Conservation (phyloP, 352 stramenopile species). For the Globisporangium megalacanthum region DNA sequence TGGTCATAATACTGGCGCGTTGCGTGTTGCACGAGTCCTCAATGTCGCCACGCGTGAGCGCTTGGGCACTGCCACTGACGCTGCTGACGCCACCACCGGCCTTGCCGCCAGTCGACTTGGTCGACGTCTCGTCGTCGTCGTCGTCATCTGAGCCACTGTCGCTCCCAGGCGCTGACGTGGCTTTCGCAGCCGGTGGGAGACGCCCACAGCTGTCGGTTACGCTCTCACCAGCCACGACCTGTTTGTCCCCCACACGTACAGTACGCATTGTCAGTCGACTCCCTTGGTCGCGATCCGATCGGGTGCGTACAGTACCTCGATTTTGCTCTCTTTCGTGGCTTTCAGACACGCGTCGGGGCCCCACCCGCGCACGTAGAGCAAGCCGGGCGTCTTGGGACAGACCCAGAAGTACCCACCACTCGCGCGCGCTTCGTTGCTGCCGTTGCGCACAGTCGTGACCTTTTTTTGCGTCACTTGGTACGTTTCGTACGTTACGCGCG, state of each 20-base stretch:
- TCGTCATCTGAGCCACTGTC: background rate
- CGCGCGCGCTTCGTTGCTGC: constrained; percentile 20
- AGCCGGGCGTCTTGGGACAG: constrained; percentile 25
- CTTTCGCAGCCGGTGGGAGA: constrained; percentile 3
- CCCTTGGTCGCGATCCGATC: too few species aligned
- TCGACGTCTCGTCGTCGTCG: background rate
- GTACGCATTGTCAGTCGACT: background rate
- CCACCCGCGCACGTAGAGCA: constrained; percentile 31
- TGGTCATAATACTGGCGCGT: constrained; percentile 19
- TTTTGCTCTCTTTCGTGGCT: constrained; percentile 14
- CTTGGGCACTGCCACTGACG: background rate
- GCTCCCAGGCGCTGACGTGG: background rate
- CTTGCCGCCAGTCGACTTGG: background rate
- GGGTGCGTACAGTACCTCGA: background rate
- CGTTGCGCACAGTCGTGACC: constrained; percentile 28
- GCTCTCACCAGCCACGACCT: constrained; percentile 7
- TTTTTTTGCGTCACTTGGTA: constrained; percentile 29
- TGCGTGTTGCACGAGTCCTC: constrained; percentile 29
- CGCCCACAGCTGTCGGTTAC: constrained; percentile 10
- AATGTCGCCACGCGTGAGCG: constrained; percentile 6
- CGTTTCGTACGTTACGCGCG: constrained; percentile 32
- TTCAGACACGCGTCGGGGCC: constrained; percentile 23
- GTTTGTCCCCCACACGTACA: background rate
- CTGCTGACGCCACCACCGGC: background rate
- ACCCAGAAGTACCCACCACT: constrained; percentile 25